phyloP scores from a whole-genome alignment of 2,329 filamentous ascomycete species.

The Fusarium secorum region DNA sequence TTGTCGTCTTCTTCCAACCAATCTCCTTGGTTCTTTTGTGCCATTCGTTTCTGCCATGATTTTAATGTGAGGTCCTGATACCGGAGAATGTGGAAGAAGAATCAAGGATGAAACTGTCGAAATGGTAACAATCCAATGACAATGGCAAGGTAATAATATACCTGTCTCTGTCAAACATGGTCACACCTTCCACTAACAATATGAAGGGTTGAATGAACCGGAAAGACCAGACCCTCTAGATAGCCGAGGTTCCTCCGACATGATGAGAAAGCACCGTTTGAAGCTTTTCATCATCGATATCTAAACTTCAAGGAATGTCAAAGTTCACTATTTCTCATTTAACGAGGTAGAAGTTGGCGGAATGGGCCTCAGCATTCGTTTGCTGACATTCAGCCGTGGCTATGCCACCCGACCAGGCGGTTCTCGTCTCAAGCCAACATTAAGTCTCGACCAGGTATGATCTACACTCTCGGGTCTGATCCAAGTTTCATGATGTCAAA shows the following conservation, averaged over 20 bases:
- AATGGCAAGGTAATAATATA: background rate
- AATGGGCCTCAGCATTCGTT: conserved; percentile 40
- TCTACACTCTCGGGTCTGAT: background rate
- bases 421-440: conserved; percentile 47
- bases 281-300: conserved; percentile 30
- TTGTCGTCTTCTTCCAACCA: conserved; percentile 21
- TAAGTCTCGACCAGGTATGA: conserved; percentile 67
- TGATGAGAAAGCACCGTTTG: conserved; percentile 15
- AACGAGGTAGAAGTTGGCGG: conserved; percentile 35
- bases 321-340: conserved; percentile 1
- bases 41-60: conserved; percentile 19
- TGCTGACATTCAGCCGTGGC: conserved; percentile 45
- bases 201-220: background rate
- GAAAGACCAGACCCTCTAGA: conserved; percentile 1
- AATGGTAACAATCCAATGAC: background rate
- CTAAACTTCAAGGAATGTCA: conserved; percentile 7
- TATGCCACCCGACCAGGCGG: conserved; percentile 45
- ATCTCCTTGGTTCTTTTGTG: conserved; percentile 10
- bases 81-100: background rate
- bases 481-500: background rate
- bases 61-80: background rate
- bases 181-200: conserved; percentile 24
- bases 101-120: background rate
- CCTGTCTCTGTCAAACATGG: background rate
- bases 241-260: conserved; percentile 35